Evolutionary conservation across 805 yeast species (phyloP), one percentile per base, ranked within the genome.

Genomic region (Candida quercuum): DNA sequence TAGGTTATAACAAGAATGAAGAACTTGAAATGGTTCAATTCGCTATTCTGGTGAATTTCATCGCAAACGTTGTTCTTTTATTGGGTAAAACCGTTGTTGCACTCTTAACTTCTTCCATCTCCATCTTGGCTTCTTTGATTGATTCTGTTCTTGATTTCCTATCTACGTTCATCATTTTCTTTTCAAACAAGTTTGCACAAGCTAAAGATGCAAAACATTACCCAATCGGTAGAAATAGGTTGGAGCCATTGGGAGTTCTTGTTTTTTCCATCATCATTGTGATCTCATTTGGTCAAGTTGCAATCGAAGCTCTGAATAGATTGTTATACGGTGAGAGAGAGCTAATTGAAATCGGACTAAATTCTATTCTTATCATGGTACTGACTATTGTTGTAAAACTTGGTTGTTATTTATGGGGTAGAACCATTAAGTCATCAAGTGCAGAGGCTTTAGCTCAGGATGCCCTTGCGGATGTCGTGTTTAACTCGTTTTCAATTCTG

Each of bases 371-470:
- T 1, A 81, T 84, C 40, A 85, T 84, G 93, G 35, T 66, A 1
- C 38, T 71, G 14, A 85, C 94, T 0, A 77, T 84, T 15, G 49
- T 72, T 4, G 65, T 74, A 21, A 84, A 84, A 51, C 47, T 78
- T 6, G 68, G 65, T 2, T 78, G 87, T 48, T 85, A 75, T 69
- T 21, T 72, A 11, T 74, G 84, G 76, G 84, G 91, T 52, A 62
- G 71, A 28, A 59, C 65, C 12, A 71, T 81, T 42, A 61, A 69
- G 14, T 79, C 86, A 13, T 72, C 81, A 14, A 77, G 88, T 0
- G 81, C 85, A 3, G 82, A 78, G 51, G 94, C 94, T 0, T 63
- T 84, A 38, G 86, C 89, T 2, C 91, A 83, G 57, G 94, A 85
- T 59, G 93, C 93, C 0, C 67, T 71, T 59, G 84, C 89, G 1